These are phyloP conservation scores for Metschnikowia picachoensis DNA, from an alignment of 805 yeast genomes.

Conservation along the genomic window DNA sequence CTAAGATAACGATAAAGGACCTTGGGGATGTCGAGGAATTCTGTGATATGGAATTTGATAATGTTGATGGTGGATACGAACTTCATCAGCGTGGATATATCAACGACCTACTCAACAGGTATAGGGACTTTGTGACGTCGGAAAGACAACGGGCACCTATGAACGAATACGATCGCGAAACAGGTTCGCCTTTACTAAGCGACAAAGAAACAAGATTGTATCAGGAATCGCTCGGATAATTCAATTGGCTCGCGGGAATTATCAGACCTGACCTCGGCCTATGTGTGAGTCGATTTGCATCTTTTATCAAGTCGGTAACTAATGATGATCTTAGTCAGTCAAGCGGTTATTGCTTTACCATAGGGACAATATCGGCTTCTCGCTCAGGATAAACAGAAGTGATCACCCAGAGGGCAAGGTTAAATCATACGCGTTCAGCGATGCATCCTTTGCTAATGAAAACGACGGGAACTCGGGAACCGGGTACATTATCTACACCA, in stretches of 20 bases:
- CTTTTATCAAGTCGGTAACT: neutral
- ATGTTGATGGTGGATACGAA: neutral
- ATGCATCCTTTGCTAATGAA: constrained; percentile 2
- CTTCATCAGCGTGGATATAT: neutral
- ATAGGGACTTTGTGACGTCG: too few species aligned
- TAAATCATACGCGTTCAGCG: constrained; percentile 2
- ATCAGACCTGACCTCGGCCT: neutral
- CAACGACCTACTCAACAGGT: neutral
- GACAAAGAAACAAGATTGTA: neutral
- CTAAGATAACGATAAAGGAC: neutral
- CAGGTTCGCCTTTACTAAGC: neutral
- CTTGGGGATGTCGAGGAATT: neutral
- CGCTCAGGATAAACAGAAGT: neutral
- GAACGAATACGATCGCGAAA: neutral
- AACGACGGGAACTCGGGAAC: neutral
- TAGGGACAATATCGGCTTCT: neutral
- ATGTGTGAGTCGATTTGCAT: neutral
- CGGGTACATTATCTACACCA: neutral
- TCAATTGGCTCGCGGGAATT: constrained; percentile 1
- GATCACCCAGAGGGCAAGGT: neutral
- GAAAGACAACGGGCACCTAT: neutral
- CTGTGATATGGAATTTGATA: neutral
- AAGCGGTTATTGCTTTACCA: neutral
- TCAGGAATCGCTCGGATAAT: constrained; percentile 1
- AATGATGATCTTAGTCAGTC: neutral